These are phyloP conservation scores for Saccharomycopsis olivae DNA, from an alignment of 805 yeast genomes.

Conservation along the genomic window DNA sequence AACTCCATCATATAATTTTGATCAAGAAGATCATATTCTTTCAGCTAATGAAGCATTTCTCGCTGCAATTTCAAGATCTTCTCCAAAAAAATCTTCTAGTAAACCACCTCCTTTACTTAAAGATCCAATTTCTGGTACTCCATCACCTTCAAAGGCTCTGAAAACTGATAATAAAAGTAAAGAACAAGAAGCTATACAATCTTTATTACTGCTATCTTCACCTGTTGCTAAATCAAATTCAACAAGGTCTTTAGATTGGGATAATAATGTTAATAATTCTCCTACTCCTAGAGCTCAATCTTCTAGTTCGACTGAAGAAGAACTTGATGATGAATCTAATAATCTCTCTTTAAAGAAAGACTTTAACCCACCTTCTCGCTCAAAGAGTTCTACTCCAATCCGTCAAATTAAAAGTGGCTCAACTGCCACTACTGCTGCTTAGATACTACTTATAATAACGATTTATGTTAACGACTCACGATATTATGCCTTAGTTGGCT, in stretches of 20 bases:
- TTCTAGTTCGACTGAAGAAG: conserved; percentile 12
- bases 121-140: not conserved
- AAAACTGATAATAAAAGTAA: conserved; percentile 9
- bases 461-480: not conserved
- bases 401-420: conserved; percentile 3
- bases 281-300: not conserved
- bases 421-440: not conserved
- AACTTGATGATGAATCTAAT: not conserved
- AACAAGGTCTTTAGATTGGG: not conserved
- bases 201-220: conserved; percentile 11
- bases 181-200: conserved; percentile 18
- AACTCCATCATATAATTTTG: conserved; percentile 13
- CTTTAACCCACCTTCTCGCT: not conserved
- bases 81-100: conserved; percentile 5
- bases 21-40: conserved; percentile 14
- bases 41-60: conserved; percentile 18
- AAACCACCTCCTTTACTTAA: not conserved
- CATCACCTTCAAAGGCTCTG: not conserved
- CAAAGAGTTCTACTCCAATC: conserved; percentile 1
- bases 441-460: too few relatives aligned
- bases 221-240: conserved; percentile 5
- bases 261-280: too few relatives aligned
- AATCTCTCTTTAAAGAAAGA: not conserved
- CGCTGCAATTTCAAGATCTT: conserved; percentile 13
- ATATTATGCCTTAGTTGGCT: too few relatives aligned